phyloP scores from a whole-genome alignment of 257 asterid genomes.

The Nemophila menziesii region DNA sequence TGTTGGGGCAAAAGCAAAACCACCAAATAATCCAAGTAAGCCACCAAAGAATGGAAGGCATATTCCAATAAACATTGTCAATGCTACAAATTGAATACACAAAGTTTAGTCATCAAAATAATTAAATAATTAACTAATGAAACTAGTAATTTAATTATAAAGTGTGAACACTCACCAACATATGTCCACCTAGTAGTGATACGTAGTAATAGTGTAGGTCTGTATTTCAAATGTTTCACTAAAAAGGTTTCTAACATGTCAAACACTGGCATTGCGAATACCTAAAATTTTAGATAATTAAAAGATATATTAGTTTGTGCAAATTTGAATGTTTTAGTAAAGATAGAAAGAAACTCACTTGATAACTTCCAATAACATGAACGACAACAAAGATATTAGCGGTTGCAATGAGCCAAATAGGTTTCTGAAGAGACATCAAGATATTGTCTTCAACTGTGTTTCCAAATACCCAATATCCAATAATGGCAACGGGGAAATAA shows the following conservation, averaged over 20 bases:
- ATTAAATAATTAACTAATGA: not conserved
- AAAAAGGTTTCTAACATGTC: not conserved
- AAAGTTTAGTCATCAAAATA: not conserved
- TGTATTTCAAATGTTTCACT: not conserved
- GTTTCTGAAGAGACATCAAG: slow-evolving; percentile 32
- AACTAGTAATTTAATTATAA: not conserved
- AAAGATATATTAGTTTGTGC: too few species aligned
- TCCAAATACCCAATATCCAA: slow-evolving; percentile 42
- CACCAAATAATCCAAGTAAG: slow-evolving; percentile 11
- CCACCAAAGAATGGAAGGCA: slow-evolving; percentile 7
- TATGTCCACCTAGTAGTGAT: not conserved
- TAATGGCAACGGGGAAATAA: slow-evolving; percentile 48
- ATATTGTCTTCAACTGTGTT: slow-evolving; percentile 44
- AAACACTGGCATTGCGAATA: slow-evolving; percentile 2
- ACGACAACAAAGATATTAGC: slow-evolving; percentile 60
- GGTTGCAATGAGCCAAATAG: slow-evolving; percentile 38
- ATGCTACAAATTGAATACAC: slow-evolving; percentile 2
- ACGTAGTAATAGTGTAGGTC: not conserved
- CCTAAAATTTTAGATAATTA: not conserved
- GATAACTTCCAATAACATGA: slow-evolving; percentile 67
- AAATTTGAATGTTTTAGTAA: too few species aligned
- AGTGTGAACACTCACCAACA: not conserved
- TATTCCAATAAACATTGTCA: slow-evolving; percentile 2
- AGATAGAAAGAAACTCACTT: slow-evolving; percentile 26
- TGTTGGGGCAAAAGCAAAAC: slow-evolving; percentile 12